Conservation (phyloP, 306 rosid genomes). For the Amphicarpaea edgeworthii region DNA sequence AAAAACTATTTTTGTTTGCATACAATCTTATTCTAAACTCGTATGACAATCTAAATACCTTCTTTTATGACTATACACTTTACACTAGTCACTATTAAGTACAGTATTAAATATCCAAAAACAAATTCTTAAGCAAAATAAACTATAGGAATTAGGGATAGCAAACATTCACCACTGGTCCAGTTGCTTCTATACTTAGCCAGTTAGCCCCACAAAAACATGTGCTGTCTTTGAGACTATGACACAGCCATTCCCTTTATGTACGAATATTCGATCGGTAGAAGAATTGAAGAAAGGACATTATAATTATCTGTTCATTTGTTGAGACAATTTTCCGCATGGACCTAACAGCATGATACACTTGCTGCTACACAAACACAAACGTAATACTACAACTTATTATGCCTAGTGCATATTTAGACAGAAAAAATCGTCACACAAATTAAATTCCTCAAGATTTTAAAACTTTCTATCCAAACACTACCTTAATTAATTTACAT, state of each 20-base stretch:
- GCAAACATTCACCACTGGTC: slow-evolving; percentile 37
- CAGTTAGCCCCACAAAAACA: slow-evolving; percentile 42
- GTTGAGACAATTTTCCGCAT: slow-evolving; percentile 16
- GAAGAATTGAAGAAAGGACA: background rate
- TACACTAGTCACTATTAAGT: background rate
- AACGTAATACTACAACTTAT: background rate
- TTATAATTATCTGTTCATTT: background rate
- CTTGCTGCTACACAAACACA: background rate
- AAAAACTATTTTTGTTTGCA: too few species aligned
- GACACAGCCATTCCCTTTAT: slow-evolving; percentile 13
- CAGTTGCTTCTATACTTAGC: slow-evolving; percentile 2
- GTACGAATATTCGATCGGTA: slow-evolving; percentile 43
- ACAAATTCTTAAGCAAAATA: background rate
- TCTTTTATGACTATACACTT: too few species aligned
- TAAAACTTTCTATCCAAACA: too few species aligned
- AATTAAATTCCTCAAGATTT: too few species aligned
- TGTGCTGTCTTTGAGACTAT: slow-evolving; percentile 42
- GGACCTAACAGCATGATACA: slow-evolving; percentile 12
- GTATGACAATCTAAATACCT: too few species aligned
- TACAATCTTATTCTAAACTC: too few species aligned
- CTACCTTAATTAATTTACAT: too few species aligned
- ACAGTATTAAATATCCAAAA: background rate
- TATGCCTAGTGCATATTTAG: background rate
- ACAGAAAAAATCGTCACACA: background rate
- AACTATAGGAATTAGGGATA: background rate